A percentile compares a stretch with the other conserved stretches of the same genome.
Evolutionary conservation across 768 basidiomycete species (phyloP).

Genomic region (Jaapia argillacea): DNA sequence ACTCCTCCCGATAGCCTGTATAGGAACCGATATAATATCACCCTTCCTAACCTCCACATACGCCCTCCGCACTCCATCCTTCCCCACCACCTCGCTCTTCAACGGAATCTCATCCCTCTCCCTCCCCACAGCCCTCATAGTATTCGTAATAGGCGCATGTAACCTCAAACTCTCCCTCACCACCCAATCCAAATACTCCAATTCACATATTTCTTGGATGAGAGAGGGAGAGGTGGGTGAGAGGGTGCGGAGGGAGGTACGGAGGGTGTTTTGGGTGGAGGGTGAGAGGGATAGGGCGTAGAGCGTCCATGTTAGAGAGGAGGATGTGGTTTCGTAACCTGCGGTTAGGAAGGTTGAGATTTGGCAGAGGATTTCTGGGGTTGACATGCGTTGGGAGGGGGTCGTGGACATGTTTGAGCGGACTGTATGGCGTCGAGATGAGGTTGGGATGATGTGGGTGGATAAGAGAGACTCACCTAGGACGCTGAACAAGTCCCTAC

Average conservation of each 20-base stretch:
- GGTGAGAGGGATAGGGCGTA: conserved; percentile 36
- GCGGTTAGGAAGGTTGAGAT: conserved; percentile 57
- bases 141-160: conserved; percentile 46
- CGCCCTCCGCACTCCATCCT: conserved; percentile 8
- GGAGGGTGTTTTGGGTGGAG: not conserved
- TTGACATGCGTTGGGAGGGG: conserved; percentile 38
- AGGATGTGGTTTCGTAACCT: conserved; percentile 55
- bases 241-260: not conserved
- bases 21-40: conserved; percentile 50
- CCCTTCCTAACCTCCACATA: conserved; percentile 22
- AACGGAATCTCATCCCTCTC: conserved; percentile 44
- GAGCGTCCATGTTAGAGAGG: conserved; percentile 52
- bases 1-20: conserved; percentile 49
- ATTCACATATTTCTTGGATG: conserved; percentile 12
- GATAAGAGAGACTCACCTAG: conserved; percentile 28
- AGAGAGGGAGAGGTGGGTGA: not conserved
- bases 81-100: conserved; percentile 17
- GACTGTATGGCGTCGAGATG: conserved; percentile 26
- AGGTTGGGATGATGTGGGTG: not conserved
- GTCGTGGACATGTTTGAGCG: conserved; percentile 44
- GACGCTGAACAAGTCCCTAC: conserved; percentile 46
- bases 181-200: conserved; percentile 51
- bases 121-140: conserved; percentile 41
- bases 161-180: conserved; percentile 48
- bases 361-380: conserved; percentile 49